phyloP scores from a whole-genome alignment of 208 protist species.

The Wallacemonas rigidus region DNA sequence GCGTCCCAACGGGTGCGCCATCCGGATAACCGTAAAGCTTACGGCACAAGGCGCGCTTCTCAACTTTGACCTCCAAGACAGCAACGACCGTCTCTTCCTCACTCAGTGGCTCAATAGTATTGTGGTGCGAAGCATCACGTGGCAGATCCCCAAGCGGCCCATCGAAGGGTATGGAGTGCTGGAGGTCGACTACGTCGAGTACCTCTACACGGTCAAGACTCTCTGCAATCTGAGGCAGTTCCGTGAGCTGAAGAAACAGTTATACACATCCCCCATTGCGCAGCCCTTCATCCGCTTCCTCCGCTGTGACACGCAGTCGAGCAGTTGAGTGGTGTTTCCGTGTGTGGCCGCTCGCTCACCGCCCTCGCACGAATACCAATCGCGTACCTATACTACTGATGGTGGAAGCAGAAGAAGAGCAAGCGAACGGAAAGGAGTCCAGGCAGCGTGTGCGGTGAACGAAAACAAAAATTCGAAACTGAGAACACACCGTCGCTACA shows the following conservation, averaged over 20 bases:
- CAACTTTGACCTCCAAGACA: constrained; percentile 47
- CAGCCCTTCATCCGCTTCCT: constrained; percentile 71
- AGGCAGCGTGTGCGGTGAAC: too few relatives aligned
- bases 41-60: constrained; percentile 48
- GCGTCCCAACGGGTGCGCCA: constrained; percentile 47
- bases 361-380: too few relatives aligned
- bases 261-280: constrained; percentile 49
- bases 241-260: constrained; percentile 63
- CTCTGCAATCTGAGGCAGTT: constrained; percentile 53
- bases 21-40: constrained; percentile 39
- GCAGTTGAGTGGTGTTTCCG: not conserved
- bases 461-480: too few relatives aligned
- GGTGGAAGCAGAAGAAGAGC: too few relatives aligned
- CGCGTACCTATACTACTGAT: too few relatives aligned
- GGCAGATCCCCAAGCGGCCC: constrained; percentile 57
- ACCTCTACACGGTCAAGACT: constrained; percentile 76
- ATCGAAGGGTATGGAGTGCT: constrained; percentile 47
- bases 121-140: constrained; percentile 72
- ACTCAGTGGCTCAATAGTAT: constrained; percentile 79
- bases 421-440: too few relatives aligned
- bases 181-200: constrained; percentile 82
- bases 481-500: too few relatives aligned
- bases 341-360: too few relatives aligned
- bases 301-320: constrained; percentile 34
- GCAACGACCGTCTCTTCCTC: constrained; percentile 48